phyloP scores from a whole-genome alignment of 305 asterid genomes.

The Fraxinus ornus region DNA sequence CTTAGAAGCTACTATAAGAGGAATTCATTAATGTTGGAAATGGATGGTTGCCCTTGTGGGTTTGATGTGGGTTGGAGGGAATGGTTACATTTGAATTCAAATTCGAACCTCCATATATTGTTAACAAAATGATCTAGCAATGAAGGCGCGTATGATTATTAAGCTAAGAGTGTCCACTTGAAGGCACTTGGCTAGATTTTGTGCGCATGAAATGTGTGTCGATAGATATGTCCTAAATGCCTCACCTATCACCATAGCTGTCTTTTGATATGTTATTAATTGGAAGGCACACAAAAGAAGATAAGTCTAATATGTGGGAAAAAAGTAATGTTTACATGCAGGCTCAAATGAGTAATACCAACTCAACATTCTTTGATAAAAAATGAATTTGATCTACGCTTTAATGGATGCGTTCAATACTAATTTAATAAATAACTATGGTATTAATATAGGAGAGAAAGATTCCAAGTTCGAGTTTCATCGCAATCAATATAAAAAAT shows the following conservation, averaged over 20 bases:
- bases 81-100: not conserved
- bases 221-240: too few species aligned
- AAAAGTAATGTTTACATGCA: too few species aligned
- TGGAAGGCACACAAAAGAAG: not conserved
- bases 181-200: not conserved
- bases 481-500: not conserved
- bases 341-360: too few species aligned
- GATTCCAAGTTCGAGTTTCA: not conserved
- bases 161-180: not conserved
- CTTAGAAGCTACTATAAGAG: not conserved
- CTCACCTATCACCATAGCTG: too few species aligned
- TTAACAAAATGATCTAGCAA: not conserved
- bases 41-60: not conserved
- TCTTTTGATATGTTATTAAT: not conserved
- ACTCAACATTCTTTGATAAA: too few species aligned
- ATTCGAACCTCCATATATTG: not conserved
- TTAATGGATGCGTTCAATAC: not conserved
- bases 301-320: too few species aligned
- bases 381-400: too few species aligned
- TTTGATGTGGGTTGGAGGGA: not conserved
- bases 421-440: too few species aligned
- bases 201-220: not conserved
- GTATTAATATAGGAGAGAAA: too few species aligned
- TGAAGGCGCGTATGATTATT: not conserved
- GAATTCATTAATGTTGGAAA: not conserved